Percentiles rank a stretch among this genome's conserved stretches.
Conservation (phyloP, 306 rosid genomes). For the Fragaria ananassa region DNA sequence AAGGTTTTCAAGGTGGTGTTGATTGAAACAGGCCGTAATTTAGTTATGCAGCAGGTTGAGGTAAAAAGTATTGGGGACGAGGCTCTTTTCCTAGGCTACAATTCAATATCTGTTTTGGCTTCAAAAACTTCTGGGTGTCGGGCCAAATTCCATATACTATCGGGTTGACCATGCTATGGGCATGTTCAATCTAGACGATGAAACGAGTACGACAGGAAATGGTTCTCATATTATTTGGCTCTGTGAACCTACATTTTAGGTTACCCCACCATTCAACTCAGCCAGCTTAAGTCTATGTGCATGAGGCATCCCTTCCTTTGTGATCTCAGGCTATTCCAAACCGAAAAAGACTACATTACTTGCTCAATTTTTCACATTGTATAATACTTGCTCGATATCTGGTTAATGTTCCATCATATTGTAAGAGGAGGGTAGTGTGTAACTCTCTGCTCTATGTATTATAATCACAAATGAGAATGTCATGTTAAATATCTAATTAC, state of each 20-base stretch:
- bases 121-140: not conserved
- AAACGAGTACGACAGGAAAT: not conserved
- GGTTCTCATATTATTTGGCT: not conserved
- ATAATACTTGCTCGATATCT: not conserved
- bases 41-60: not conserved
- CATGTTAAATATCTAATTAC: not conserved
- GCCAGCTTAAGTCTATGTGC: not conserved
- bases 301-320: not conserved
- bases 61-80: not conserved
- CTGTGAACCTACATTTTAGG: not conserved
- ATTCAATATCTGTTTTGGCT: not conserved
- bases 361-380: not conserved
- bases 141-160: not conserved
- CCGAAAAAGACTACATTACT: too few relatives aligned
- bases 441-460: not conserved
- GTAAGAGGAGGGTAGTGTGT: too few relatives aligned
- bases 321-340: not conserved
- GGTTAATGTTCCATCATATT: not conserved
- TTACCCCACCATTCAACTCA: not conserved
- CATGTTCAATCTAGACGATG: not conserved
- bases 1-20: not conserved
- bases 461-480: not conserved
- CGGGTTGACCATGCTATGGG: not conserved
- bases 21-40: not conserved
- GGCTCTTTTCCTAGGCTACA: not conserved